Conservation (phyloP, 2,329 filamentous ascomycete genomes). For the Dothiorella sarmentorum region DNA sequence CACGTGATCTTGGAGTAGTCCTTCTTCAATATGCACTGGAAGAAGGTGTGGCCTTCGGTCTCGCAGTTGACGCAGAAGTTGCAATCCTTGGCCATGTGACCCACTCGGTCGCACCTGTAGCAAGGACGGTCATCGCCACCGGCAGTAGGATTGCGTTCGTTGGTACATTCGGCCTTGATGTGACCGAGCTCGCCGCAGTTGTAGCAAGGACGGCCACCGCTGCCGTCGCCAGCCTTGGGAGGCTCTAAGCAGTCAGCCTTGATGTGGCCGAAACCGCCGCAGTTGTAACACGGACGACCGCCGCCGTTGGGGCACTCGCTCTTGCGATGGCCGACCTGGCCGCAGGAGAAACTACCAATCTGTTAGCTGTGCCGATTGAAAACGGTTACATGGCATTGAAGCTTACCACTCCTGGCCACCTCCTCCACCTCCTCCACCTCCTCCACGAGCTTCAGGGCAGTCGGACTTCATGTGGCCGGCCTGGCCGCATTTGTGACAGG, state of each 20-base stretch:
- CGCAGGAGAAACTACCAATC: slow-evolving; percentile 23
- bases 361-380: neutral
- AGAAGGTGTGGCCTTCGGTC: slow-evolving; percentile 56
- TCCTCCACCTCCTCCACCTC: too few relatives aligned
- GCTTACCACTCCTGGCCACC: slow-evolving; percentile 16
- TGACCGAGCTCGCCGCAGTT: slow-evolving; percentile 32
- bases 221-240: slow-evolving; percentile 9
- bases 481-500: slow-evolving; percentile 27
- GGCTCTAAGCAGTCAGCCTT: slow-evolving; percentile 29
- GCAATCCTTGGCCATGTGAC: slow-evolving; percentile 30
- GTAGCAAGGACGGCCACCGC: slow-evolving; percentile 22
- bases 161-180: slow-evolving; percentile 27
- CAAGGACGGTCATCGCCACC: slow-evolving; percentile 7
- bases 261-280: slow-evolving; percentile 28
- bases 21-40: slow-evolving; percentile 49
- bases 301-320: slow-evolving; percentile 4
- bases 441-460: slow-evolving; percentile 24
- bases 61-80: slow-evolving; percentile 59
- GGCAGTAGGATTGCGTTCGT: slow-evolving; percentile 25
- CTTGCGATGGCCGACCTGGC: slow-evolving; percentile 25
- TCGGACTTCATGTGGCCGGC: slow-evolving; percentile 28
- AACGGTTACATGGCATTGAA: neutral
- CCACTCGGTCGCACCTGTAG: slow-evolving; percentile 26
- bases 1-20: slow-evolving; percentile 59
- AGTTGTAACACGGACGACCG: slow-evolving; percentile 20